Evolutionary conservation across 805 yeast species (phyloP).

Genomic region (Saccharomycodes ludwigii): DNA sequence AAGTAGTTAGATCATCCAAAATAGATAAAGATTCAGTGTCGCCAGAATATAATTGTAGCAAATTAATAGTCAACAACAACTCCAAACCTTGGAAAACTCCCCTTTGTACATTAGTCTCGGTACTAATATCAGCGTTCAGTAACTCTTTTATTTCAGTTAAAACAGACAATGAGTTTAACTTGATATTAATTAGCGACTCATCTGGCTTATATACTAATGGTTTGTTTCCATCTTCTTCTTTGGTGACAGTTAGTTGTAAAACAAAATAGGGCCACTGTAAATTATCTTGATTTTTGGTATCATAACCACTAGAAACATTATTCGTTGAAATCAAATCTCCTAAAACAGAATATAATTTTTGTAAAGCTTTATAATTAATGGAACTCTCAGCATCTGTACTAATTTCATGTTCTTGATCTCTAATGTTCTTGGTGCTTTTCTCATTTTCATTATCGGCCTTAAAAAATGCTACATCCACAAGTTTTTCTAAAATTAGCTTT

Average conservation of each 20-base stretch:
- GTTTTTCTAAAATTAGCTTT: slow-evolving; percentile 19
- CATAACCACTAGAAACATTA: slow-evolving; percentile 14
- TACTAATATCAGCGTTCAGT: not conserved
- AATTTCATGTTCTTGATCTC: slow-evolving; percentile 8
- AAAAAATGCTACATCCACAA: slow-evolving; percentile 23
- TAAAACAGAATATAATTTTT: slow-evolving; percentile 56
- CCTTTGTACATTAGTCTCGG: slow-evolving; percentile 23
- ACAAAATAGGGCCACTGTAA: slow-evolving; percentile 53
- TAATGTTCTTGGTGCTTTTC: slow-evolving; percentile 5
- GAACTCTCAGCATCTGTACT: slow-evolving; percentile 13
- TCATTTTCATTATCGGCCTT: slow-evolving; percentile 10
- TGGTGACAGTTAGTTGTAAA: slow-evolving; percentile 25
- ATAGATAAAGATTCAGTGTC: slow-evolving; percentile 65
- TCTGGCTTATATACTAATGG: slow-evolving; percentile 36
- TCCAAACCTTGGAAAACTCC: slow-evolving; percentile 50
- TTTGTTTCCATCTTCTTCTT: slow-evolving; percentile 14
- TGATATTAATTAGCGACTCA: slow-evolving; percentile 39
- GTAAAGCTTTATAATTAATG: slow-evolving; percentile 36
- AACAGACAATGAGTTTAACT: slow-evolving; percentile 34
- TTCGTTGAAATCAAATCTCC: slow-evolving; percentile 39
- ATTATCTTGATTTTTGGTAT: slow-evolving; percentile 22
- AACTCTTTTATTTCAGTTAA: slow-evolving; percentile 28
- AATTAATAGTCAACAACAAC: slow-evolving; percentile 59
- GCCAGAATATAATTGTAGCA: slow-evolving; percentile 67
- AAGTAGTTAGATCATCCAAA: slow-evolving; percentile 56